Evolutionary conservation across 768 basidiomycete genomes (phyloP), one percentile per base, ranked within the genome.

Genomic region (Crucibulum laeve): DNA sequence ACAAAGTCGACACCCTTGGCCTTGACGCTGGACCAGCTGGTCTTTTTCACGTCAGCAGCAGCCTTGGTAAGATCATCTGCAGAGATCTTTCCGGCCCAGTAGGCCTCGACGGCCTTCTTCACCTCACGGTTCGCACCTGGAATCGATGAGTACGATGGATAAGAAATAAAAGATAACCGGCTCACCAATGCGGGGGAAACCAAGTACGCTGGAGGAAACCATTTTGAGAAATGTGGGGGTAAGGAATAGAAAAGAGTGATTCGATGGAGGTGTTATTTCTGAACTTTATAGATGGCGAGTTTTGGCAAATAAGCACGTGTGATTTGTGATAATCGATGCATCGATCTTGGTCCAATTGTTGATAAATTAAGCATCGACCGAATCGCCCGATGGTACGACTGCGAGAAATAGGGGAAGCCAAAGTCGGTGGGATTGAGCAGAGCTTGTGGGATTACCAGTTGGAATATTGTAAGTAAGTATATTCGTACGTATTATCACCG

Each of bases 41-140:
- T 63, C 74, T 91, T 90, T 65, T 86, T 87, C 59, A 92, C 84
- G 41, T 90, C 84, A 53, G 90, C 86, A 55, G 92, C 89, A 51
- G 74, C 82, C 67, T 88, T 88, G 61, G 83, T 83, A 53, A 99
- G 86, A 46, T 92, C 89, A 53, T 89, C 88, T 25, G 82, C 91
- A 48, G 84, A 77, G 62, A 83, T 73, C 67, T 95, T 97, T 65
- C 88, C 87, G 24, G 79, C 91, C 96, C 96, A 99, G 76, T 98
- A 97, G 44, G 91, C 87, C 70, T 98, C 95, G 59, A 96, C 90
- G 53, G 93, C 92, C 76, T 97, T 95, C 74, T 96, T 96, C 50
- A 94, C 80, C 71, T 95, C 91, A 70, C 90, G 90, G 73, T 92
- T 86, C 46, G 84, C 85, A 73, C 91, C 91, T 93, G 52, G 43